phyloP scores from a whole-genome alignment of 352 stramenopile genomes.

The Phytophthora sansomeana region DNA sequence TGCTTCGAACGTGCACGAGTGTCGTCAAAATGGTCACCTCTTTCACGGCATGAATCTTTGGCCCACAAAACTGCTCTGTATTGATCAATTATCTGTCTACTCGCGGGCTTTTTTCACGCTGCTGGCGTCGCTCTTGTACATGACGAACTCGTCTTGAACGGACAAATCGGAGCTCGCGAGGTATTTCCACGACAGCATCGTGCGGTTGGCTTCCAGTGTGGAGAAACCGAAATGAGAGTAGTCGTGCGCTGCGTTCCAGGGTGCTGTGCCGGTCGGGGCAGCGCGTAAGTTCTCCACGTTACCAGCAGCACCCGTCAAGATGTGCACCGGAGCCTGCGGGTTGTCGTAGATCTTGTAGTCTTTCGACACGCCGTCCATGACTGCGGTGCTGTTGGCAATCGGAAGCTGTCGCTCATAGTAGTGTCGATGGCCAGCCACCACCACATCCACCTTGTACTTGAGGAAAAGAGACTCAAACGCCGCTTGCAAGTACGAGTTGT shows the following conservation, averaged over 20 bases:
- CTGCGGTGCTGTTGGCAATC: slow-evolving; percentile 34
- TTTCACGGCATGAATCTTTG: no score
- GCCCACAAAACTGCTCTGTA: no score
- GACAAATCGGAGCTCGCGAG: slow-evolving; percentile 16
- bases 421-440: slow-evolving; percentile 51
- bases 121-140: slow-evolving; percentile 29
- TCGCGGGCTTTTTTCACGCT: no score
- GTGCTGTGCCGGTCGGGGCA: slow-evolving; percentile 32
- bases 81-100: no score
- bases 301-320: slow-evolving; percentile 62
- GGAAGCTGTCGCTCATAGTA: slow-evolving; percentile 55
- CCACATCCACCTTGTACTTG: slow-evolving; percentile 59
- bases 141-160: slow-evolving; percentile 32
- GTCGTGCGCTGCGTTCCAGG: slow-evolving; percentile 50
- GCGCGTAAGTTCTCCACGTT: slow-evolving; percentile 48
- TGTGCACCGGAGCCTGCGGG: slow-evolving; percentile 61
- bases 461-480: slow-evolving; percentile 61
- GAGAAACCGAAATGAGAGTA: slow-evolving; percentile 42
- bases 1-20: no score
- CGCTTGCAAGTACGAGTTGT: slow-evolving; percentile 34
- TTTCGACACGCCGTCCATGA: slow-evolving; percentile 45
- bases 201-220: slow-evolving; percentile 38
- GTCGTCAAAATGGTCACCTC: no score
- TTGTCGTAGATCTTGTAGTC: slow-evolving; percentile 46
- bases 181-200: slow-evolving; percentile 35